A percentile compares a stretch with the other conserved stretches of the same genome.
Evolutionary conservation across 495 filamentous ascomycete species (phyloP).

Genomic region (Entonaema liquescens): DNA sequence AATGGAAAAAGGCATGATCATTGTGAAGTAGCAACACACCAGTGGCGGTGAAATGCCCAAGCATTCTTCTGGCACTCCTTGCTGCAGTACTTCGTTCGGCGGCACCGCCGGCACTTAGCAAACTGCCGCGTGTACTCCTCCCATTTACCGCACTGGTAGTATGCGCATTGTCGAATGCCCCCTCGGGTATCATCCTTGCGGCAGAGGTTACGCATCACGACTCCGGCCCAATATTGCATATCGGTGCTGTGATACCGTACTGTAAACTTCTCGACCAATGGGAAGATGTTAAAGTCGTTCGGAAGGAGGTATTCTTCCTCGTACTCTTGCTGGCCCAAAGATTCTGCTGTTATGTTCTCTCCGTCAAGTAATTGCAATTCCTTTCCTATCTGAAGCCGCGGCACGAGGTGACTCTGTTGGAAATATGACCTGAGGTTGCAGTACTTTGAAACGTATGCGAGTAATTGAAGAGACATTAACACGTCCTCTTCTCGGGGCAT

Average conservation of each 20-base stretch:
- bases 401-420: slow-evolving; percentile 92
- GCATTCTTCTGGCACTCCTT: slow-evolving; percentile 99
- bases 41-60: slow-evolving; percentile 97
- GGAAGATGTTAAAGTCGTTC: slow-evolving; percentile 97
- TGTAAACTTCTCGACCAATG: slow-evolving; percentile 97
- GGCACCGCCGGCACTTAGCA: slow-evolving; percentile 95
- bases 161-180: slow-evolving; percentile 95
- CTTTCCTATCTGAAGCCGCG: slow-evolving; percentile 85
- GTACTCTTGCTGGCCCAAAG: slow-evolving; percentile 61
- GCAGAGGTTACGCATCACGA: slow-evolving; percentile 98
- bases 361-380: slow-evolving; percentile 81
- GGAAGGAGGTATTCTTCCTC: slow-evolving; percentile 92
- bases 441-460: slow-evolving; percentile 98
- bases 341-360: slow-evolving; percentile 57
- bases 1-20: slow-evolving; percentile 41
- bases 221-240: slow-evolving; percentile 99
- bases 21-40: slow-evolving; percentile 83
- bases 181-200: slow-evolving; percentile 94
- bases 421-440: slow-evolving; percentile 96
- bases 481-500: slow-evolving; percentile 98
- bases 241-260: slow-evolving; percentile 91
- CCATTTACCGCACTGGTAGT: slow-evolving; percentile 98
- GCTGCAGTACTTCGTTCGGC: slow-evolving; percentile 98
- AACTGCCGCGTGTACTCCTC: slow-evolving; percentile 95
- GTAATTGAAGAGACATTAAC: slow-evolving; percentile 95